A percentile compares a stretch with the other conserved stretches of the same genome.
These are phyloP conservation scores for Dovyalis caffra DNA, from an alignment of 345 rosid genomes.

Conservation along the genomic window DNA sequence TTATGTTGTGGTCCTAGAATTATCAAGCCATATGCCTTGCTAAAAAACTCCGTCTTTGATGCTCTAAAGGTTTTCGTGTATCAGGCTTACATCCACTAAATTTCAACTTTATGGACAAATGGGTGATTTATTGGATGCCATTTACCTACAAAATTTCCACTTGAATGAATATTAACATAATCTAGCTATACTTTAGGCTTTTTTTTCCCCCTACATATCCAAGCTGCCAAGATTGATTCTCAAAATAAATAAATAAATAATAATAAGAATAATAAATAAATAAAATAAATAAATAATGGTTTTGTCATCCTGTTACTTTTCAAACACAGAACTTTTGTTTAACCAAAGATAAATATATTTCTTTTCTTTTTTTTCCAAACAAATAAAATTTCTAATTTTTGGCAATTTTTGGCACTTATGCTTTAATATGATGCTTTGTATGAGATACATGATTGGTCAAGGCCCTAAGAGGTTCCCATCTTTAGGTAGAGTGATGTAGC, in stretches of 20 bases:
- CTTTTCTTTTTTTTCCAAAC: background rate
- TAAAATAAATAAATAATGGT: too few species aligned
- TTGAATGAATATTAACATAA: background rate
- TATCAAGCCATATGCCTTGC: conserved; percentile 13
- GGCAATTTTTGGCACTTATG: background rate
- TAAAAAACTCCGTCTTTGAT: conserved; percentile 9
- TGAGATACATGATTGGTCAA: background rate
- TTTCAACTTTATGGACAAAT: background rate
- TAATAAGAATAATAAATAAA: background rate
- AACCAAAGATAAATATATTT: background rate
- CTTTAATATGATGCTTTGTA: background rate
- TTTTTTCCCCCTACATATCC: background rate
- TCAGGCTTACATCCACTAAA: background rate
- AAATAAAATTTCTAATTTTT: too few species aligned
- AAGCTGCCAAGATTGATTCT: background rate
- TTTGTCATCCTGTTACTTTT: background rate
- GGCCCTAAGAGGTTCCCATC: background rate
- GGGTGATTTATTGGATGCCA: background rate
- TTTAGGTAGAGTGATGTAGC: too few species aligned
- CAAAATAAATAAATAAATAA: background rate
- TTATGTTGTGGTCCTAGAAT: conserved; percentile 39
- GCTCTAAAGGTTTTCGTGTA: background rate
- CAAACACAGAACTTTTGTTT: background rate
- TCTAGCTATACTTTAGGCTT: background rate
- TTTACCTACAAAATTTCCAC: background rate